Conservation (phyloP, 768 basidiomycete genomes). For the Boletales sp. region DNA sequence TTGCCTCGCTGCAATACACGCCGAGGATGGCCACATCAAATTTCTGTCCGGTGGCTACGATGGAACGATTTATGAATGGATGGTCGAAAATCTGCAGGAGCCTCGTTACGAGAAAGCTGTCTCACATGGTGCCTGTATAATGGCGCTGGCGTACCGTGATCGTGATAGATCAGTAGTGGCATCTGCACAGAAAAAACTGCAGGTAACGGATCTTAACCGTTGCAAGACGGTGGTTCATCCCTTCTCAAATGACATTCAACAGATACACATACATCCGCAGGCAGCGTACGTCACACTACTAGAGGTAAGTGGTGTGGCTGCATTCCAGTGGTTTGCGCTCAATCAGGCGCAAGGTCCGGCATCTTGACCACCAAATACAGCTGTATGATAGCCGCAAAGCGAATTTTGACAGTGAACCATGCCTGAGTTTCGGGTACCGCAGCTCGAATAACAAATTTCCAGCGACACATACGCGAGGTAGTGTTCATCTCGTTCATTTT, state of each 20-base stretch:
- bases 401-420: constrained; percentile 38
- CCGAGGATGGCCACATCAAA: constrained; percentile 26
- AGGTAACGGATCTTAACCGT: constrained; percentile 38
- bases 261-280: constrained; percentile 46
- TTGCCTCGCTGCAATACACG: constrained; percentile 39
- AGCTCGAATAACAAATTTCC: constrained; percentile 21
- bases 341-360: constrained; percentile 38
- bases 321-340: constrained; percentile 8
- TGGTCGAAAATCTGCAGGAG: constrained; percentile 18
- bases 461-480: constrained; percentile 36
- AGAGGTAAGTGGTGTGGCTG: constrained; percentile 38
- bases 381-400: constrained; percentile 44
- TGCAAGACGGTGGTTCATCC: constrained; percentile 24
- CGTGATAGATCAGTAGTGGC: constrained; percentile 34
- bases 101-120: constrained; percentile 27
- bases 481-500: constrained; percentile 39
- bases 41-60: constrained; percentile 52
- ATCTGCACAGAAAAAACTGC: constrained; percentile 33
- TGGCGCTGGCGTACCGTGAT: constrained; percentile 39
- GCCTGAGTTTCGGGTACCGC: constrained; percentile 44
- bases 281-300: constrained; percentile 40
- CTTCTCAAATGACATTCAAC: constrained; percentile 39
- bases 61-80: constrained; percentile 42
- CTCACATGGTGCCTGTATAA: constrained; percentile 27
- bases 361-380: constrained; percentile 47